Percentiles rank a stretch among this genome's conserved stretches.
Evolutionary conservation across 352 stramenopile genomes (phyloP).

Genomic region (Phytophthora sojae): DNA sequence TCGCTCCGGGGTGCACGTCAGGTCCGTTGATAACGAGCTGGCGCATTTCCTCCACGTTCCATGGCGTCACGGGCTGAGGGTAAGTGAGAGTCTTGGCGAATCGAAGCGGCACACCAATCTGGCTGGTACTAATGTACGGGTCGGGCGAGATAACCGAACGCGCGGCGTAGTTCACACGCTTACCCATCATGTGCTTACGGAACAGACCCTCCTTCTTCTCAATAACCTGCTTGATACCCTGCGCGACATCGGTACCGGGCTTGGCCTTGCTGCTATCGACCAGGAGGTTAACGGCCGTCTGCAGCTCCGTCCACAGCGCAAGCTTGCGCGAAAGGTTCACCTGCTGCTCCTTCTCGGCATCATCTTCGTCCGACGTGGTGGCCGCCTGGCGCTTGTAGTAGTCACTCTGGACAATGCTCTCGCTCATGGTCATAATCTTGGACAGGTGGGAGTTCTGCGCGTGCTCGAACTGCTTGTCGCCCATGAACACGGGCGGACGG

Average conservation of each 20-base stretch:
- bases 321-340: conserved; percentile 93
- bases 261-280: conserved; percentile 86
- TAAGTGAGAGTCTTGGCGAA: conserved; percentile 99
- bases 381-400: conserved; percentile 63
- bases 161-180: conserved; percentile 99
- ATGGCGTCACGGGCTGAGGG: conserved; percentile 97
- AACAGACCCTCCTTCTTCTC: conserved; percentile 99
- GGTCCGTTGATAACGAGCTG: conserved; percentile 97
- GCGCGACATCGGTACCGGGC: conserved; percentile 66
- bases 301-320: conserved; percentile 97
- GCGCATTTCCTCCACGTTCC: conserved; percentile 98
- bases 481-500: conserved; percentile 97
- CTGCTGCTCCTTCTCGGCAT: conserved; percentile 54
- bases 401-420: conserved; percentile 87
- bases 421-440: conserved; percentile 95
- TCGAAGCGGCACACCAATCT: conserved; percentile 98
- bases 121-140: conserved; percentile 99
- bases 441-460: conserved; percentile 96
- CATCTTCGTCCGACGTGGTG: conserved; percentile 66
- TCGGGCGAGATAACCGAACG: conserved; percentile 99
- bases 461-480: conserved; percentile 97
- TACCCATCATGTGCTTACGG: conserved; percentile 98
- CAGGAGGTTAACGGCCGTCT: conserved; percentile 91
- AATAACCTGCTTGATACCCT: conserved; percentile 98
- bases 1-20: conserved; percentile 96